These are phyloP conservation scores for Cutaneotrichosporon sp. DNA, from an alignment of 1,284 basidiomycete species.

Conservation along the genomic window DNA sequence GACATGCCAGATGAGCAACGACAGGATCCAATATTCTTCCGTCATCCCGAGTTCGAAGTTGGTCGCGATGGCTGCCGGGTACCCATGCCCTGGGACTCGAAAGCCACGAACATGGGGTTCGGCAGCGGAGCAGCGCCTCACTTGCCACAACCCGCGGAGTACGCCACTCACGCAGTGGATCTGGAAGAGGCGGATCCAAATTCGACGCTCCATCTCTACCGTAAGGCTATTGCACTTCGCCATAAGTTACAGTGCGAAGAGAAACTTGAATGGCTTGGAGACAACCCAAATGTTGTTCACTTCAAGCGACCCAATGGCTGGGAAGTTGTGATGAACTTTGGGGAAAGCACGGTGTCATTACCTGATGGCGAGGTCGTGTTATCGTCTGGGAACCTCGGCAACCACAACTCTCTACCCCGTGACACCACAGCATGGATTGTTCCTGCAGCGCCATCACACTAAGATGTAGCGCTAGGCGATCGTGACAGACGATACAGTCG, in stretches of 20 bases:
- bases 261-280: slow-evolving; percentile 33
- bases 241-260: slow-evolving; percentile 29
- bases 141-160: slow-evolving; percentile 32
- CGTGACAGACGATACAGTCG: too few relatives aligned
- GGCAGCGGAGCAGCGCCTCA: slow-evolving; percentile 25
- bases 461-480: too few relatives aligned
- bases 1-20: slow-evolving; percentile 29
- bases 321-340: slow-evolving; percentile 37
- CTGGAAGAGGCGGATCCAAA: slow-evolving; percentile 24
- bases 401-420: too few relatives aligned
- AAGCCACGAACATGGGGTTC: slow-evolving; percentile 30
- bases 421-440: too few relatives aligned
- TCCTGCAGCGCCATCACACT: too few relatives aligned
- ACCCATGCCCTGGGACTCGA: slow-evolving; percentile 23
- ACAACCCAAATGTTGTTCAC: slow-evolving; percentile 24
- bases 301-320: slow-evolving; percentile 39
- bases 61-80: slow-evolving; percentile 43
- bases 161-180: slow-evolving; percentile 29
- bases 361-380: too few relatives aligned
- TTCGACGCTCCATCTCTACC: slow-evolving; percentile 36
- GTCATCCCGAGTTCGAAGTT: slow-evolving; percentile 28
- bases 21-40: slow-evolving; percentile 42
- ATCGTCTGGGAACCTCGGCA: too few relatives aligned
- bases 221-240: slow-evolving; percentile 26
- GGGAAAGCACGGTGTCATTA: too few relatives aligned